Conservation (phyloP, 2,329 filamentous ascomycete genomes). For the Fusarium marasasianum region DNA sequence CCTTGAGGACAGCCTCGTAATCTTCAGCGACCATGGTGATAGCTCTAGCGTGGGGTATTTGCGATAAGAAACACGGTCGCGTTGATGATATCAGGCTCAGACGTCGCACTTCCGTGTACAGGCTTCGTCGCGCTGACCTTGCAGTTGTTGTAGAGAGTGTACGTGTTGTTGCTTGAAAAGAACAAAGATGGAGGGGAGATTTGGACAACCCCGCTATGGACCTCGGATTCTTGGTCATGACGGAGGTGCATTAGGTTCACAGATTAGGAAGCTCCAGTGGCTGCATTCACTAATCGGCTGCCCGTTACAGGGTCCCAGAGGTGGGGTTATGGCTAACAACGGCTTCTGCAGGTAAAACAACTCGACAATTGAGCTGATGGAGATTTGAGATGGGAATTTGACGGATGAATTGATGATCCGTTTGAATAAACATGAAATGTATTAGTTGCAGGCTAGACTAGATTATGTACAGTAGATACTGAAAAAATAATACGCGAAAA, state of each 20-base stretch:
- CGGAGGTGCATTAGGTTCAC: background rate
- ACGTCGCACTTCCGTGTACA: background rate
- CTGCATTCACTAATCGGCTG: slow-evolving; percentile 24
- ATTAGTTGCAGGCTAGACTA: background rate
- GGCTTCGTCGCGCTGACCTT: background rate
- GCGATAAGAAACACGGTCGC: background rate
- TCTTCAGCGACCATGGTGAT: slow-evolving; percentile 51
- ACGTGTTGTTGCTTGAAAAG: background rate
- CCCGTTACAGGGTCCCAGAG: slow-evolving; percentile 24
- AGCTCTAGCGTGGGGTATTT: slow-evolving; percentile 1
- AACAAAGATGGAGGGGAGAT: slow-evolving; percentile 7
- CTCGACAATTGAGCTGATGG: background rate
- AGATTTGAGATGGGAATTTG: background rate
- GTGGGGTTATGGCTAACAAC: slow-evolving; percentile 25
- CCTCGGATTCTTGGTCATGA: slow-evolving; percentile 30
- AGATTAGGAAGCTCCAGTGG: slow-evolving; percentile 40
- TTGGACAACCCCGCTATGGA: slow-evolving; percentile 33
- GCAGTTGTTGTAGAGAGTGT: background rate
- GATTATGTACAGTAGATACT: background rate
- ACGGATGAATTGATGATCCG: slow-evolving; percentile 5
- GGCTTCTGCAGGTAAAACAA: slow-evolving; percentile 33
- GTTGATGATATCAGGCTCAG: background rate
- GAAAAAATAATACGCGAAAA: background rate
- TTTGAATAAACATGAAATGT: background rate
- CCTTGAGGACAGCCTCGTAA: slow-evolving; percentile 64